Conservation (phyloP, 306 rosid species). For the Macrotyloma uniflorum region DNA sequence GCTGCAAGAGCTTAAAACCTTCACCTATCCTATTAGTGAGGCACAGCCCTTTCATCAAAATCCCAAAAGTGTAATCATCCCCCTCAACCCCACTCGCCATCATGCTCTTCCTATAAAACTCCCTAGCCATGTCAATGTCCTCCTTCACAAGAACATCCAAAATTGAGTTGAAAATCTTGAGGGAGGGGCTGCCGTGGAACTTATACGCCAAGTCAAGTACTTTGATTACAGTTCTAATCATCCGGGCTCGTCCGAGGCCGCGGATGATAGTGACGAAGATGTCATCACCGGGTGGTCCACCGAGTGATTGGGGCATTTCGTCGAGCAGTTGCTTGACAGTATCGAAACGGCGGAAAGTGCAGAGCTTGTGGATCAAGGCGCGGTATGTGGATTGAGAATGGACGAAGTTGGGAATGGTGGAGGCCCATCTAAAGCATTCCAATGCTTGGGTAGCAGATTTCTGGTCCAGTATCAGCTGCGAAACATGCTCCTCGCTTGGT, state of each 20-base stretch:
- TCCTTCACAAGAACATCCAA: conserved; percentile 75
- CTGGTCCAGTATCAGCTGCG: conserved; percentile 60
- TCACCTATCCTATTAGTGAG: conserved; percentile 70
- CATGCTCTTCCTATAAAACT: conserved; percentile 75
- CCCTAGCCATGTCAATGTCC: conserved; percentile 77
- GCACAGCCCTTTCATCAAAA: conserved; percentile 80
- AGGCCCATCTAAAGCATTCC: conserved; percentile 75
- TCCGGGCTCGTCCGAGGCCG: conserved; percentile 58
- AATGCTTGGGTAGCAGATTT: conserved; percentile 58
- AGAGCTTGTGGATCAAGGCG: conserved; percentile 65
- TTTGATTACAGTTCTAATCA: conserved; percentile 52
- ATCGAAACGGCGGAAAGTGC: conserved; percentile 63
- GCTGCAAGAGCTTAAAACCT: conserved; percentile 78
- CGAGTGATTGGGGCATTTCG: conserved; percentile 67
- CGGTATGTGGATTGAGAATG: conserved; percentile 76
- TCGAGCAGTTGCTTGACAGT: conserved; percentile 72
- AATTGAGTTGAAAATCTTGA: conserved; percentile 67
- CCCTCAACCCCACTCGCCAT: conserved; percentile 62
- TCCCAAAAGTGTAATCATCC: conserved; percentile 69
- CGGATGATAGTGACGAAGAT: conserved; percentile 65
- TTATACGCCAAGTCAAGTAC: conserved; percentile 57
- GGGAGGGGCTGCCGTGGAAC: conserved; percentile 54
- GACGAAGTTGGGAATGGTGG: conserved; percentile 54
- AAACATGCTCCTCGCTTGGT: conserved; percentile 54
- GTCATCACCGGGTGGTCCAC: conserved; percentile 54